Evolutionary conservation across 2,329 filamentous ascomycete species (phyloP).

Genomic region (Sporothrix luriei): DNA sequence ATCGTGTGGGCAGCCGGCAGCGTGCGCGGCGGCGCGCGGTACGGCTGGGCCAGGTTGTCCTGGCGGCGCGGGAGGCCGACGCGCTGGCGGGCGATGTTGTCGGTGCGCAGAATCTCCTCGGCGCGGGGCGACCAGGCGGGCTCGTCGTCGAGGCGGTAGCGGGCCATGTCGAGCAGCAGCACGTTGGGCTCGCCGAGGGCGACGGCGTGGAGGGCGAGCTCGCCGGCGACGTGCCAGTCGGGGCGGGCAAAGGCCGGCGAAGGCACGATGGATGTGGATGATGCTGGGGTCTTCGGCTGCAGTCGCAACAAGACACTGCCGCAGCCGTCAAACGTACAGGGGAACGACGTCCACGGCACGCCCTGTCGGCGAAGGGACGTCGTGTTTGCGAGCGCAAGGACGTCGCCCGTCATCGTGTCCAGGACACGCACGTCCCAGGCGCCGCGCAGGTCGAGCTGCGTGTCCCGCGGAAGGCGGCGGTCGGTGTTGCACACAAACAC

Average conservation of each 20-base stretch:
- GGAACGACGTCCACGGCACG: not conserved
- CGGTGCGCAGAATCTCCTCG: constrained; percentile 4
- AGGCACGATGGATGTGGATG: not conserved
- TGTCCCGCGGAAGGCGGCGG: not conserved
- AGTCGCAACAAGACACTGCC: not conserved
- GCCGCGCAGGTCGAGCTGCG: constrained; percentile 5
- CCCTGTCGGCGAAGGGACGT: not conserved
- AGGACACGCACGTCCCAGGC: constrained; percentile 4
- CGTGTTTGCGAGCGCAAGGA: not conserved
- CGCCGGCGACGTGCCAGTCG: constrained; percentile 5
- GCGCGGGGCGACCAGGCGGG: not conserved
- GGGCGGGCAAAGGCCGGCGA: not conserved
- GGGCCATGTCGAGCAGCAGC: not conserved
- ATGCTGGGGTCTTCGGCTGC: not conserved
- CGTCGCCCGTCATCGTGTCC: constrained; percentile 5
- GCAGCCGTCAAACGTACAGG: not conserved
- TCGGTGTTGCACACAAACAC: constrained; percentile 15
- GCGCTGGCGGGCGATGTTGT: constrained; percentile 14
- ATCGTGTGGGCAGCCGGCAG: not conserved
- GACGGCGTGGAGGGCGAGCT: not conserved
- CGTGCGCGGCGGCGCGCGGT: constrained; percentile 8
- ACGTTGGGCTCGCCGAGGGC: not conserved
- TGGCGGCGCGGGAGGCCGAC: not conserved
- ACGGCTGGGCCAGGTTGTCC: constrained; percentile 13
- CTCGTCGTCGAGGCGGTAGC: not conserved